Base-by-base conservation (phyloP, 2,329 filamentous ascomycete species). In the Chalaropsis ovoidea region DNA sequence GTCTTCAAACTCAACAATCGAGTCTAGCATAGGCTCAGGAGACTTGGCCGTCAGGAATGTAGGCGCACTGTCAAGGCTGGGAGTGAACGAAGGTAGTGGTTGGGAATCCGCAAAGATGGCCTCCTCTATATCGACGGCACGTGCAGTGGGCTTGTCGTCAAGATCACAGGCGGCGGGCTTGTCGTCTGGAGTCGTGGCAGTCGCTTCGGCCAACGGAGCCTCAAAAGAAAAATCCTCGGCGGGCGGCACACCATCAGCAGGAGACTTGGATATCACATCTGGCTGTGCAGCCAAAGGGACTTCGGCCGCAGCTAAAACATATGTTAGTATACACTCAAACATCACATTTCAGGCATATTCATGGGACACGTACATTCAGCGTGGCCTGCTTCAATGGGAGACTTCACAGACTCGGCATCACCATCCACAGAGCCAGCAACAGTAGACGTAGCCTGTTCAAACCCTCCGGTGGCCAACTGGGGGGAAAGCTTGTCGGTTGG, bases 391-490 rank as follows among this genome's bases (percentile, higher is more conserved):
- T 58, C 54, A n/a, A 58, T 15, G 0, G 47, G 27, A 58, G 15
- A 35, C 10, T 58, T 11, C 2, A 58, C 2, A 17, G 54, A 58
- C 31, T 58, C 54, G 24, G 10, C 54, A 39, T 58, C 54, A 8
- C 54, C 54, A 39, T 58, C 54, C 15, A 58, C 54, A 10, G 54
- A 58, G 54, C 54, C 54, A 10, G 54, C 27, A n/a, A 35, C 27
- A 13, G 54, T 58, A 39, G 54, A 39, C 8, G 8, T 10, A n/a
- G 27, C 27, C 31, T 58, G 54, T 17, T 58, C 54, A 39, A 58
- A 58, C 1, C 31, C 27, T n/a, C 39, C 2, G 17, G 15, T 19
- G 11, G 15, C 54, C 15, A 58, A 35, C 24, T 58, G 19, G 4
- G 54, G 54, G 8, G 54, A 58, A 39, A 39, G 27, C 11, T 58